Percentiles rank a stretch among this genome's conserved stretches.
Evolutionary conservation across 108 stramenopile species (phyloP).

Genomic region (Skeletonema marinoi): DNA sequence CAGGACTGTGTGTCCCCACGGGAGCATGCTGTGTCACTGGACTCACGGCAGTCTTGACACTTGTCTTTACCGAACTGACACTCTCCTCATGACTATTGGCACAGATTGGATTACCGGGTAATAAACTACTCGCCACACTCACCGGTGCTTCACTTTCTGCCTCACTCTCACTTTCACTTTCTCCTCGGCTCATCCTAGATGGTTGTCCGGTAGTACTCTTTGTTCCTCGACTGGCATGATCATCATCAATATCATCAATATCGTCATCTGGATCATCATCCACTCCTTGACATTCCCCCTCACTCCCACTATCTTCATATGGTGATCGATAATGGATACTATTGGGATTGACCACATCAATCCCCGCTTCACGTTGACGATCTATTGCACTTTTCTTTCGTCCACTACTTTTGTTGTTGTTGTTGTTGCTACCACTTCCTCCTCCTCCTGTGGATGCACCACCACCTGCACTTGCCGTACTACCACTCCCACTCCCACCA

Average conservation of each 20-base stretch:
- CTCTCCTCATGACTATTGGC: slow-evolving; percentile 28
- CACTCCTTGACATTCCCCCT: slow-evolving; percentile 38
- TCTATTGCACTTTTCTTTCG: neutral
- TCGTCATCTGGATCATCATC: slow-evolving; percentile 41
- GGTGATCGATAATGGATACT: slow-evolving; percentile 83
- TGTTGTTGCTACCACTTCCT: neutral
- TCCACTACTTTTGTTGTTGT: neutral
- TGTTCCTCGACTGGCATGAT: neutral
- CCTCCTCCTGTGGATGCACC: neutral
- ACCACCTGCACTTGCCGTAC: neutral
- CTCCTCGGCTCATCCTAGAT: neutral
- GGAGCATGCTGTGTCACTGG: slow-evolving; percentile 51
- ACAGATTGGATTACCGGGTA: slow-evolving; percentile 26
- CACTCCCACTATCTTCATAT: slow-evolving; percentile 67
- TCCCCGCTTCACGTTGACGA: slow-evolving; percentile 40
- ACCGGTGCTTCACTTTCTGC: slow-evolving; percentile 44
- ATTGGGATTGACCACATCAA: slow-evolving; percentile 61
- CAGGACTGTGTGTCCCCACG: slow-evolving; percentile 69
- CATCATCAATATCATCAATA: slow-evolving; percentile 5
- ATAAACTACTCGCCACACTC: slow-evolving; percentile 38
- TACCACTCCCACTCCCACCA: neutral
- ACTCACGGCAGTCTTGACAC: slow-evolving; percentile 68
- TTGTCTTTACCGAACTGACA: slow-evolving; percentile 75
- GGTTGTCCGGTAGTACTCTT: neutral
- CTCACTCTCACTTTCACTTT: slow-evolving; percentile 26